Evolutionary conservation across 2,329 filamentous ascomycete species (phyloP).

Genomic region (Xylariaceae sp.): DNA sequence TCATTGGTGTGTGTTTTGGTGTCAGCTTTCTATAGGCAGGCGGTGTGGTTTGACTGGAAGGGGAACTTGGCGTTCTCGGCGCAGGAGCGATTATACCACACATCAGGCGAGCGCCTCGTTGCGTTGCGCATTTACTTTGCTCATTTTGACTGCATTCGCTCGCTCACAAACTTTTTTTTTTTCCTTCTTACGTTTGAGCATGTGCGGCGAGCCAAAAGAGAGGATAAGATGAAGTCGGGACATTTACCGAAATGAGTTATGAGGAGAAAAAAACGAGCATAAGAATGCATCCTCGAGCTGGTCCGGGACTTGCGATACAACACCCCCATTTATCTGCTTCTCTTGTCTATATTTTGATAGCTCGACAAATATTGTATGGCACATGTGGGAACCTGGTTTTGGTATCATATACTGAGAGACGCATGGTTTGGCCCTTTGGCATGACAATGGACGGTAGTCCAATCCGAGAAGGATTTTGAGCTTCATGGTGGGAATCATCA

Average conservation of each 20-base stretch:
- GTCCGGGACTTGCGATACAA: background rate
- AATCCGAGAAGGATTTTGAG: too few relatives aligned
- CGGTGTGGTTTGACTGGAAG: background rate
- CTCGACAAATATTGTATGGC: too few relatives aligned
- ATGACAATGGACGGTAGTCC: too few relatives aligned
- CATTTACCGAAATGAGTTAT: background rate
- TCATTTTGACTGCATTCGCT: constrained; percentile 4
- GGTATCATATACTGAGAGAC: too few relatives aligned
- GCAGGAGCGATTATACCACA: constrained; percentile 21
- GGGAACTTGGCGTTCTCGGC: constrained; percentile 8
- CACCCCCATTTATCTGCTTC: background rate
- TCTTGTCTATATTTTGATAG: background rate
- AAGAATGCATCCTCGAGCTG: background rate
- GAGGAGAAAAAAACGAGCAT: background rate
- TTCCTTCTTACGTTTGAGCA: too few relatives aligned
- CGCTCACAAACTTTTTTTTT: background rate
- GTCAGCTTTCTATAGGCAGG: too few relatives aligned
- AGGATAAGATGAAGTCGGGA: too few relatives aligned
- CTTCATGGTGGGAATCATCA: too few relatives aligned
- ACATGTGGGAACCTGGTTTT: too few relatives aligned
- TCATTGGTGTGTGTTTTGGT: too few relatives aligned
- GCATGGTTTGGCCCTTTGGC: too few relatives aligned
- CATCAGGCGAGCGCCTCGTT: background rate
- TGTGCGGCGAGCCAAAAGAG: too few relatives aligned
- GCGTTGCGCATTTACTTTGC: constrained; percentile 9